Evolutionary conservation across 2,329 filamentous ascomycete genomes (phyloP).

Genomic region (Polychaeton citri): DNA sequence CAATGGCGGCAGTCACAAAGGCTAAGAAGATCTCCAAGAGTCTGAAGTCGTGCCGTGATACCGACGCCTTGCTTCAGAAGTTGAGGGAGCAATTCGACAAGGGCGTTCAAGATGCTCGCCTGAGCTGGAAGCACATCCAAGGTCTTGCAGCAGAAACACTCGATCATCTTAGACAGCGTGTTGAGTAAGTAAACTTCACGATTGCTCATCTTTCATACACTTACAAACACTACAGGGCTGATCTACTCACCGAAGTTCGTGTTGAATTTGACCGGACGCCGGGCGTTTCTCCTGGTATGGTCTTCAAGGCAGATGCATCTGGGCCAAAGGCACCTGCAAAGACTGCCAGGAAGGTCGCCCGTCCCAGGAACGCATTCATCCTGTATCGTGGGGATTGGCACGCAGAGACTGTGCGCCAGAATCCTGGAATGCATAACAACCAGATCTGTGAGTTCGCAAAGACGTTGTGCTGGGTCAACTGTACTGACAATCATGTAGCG

Average conservation of each 20-base stretch:
- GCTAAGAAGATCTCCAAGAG: neutral
- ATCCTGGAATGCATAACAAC: conserved; percentile 32
- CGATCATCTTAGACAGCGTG: neutral
- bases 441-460: conserved; percentile 34
- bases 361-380: conserved; percentile 35
- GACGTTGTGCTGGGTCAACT: too few species aligned
- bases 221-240: neutral
- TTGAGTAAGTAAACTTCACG: neutral
- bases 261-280: neutral
- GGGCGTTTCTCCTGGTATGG: neutral
- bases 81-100: neutral
- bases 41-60: neutral
- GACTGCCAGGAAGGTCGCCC: conserved; percentile 22
- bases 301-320: neutral
- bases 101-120: neutral
- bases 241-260: neutral
- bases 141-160: neutral
- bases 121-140: neutral
- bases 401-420: conserved; percentile 21
- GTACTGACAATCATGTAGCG: conserved; percentile 15
- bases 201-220: too few species aligned
- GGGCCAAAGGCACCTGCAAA: neutral
- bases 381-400: conserved; percentile 29
- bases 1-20: neutral
- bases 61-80: neutral